Base-by-base conservation (phyloP, 208 protist species). In the Leishmania tarentolae region DNA sequence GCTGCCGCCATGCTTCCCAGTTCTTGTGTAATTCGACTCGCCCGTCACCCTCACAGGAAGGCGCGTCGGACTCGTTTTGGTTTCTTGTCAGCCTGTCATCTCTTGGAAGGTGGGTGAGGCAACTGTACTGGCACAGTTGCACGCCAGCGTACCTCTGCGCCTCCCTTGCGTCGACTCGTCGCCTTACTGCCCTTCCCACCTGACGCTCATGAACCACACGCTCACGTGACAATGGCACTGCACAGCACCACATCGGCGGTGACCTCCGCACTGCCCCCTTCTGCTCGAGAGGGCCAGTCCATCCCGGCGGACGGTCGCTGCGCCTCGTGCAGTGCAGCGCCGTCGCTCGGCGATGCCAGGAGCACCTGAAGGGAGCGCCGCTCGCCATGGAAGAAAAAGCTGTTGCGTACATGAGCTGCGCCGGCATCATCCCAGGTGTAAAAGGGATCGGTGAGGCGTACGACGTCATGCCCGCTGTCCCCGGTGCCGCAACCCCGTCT, bases 201-300 rank as follows among this genome's bases (percentile, higher is more conserved):
- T 42, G 47, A 28, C 31, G 15, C 57, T 9, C 31, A 57, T n/a
- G 46, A 28, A 11, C 13, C 50, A 28, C 19, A n/a, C 31, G 11
- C 72, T 73, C 69, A 73, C 2, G 52, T 28, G 2, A 46, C 50
- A 21, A 8, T 21, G 50, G 31, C 72, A 56, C 52, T 44, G 53
- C 66, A 52, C 69, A 75, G 52, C 68, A 81, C 77, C 37, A 46
- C 47, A 59, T 81, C 77, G 19, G 68, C 42, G 5, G 44, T 59
- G 47, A n/a, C 77, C 3, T 19, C 47, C 1, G 28, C 53, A 21
- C 65, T 57, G 42, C 11, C n/a, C 24, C 31, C 77, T 40, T 81
- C 77, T 21, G 77, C 77, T 47, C 68, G 66, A 35, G 35, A 75
- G n/a, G 68, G 68, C 77, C 77, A 75, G 50, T 56, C 28, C 50